Evolutionary conservation across 2,329 filamentous ascomycete species (phyloP).

Genomic region (Cytospora chrysosperma): DNA sequence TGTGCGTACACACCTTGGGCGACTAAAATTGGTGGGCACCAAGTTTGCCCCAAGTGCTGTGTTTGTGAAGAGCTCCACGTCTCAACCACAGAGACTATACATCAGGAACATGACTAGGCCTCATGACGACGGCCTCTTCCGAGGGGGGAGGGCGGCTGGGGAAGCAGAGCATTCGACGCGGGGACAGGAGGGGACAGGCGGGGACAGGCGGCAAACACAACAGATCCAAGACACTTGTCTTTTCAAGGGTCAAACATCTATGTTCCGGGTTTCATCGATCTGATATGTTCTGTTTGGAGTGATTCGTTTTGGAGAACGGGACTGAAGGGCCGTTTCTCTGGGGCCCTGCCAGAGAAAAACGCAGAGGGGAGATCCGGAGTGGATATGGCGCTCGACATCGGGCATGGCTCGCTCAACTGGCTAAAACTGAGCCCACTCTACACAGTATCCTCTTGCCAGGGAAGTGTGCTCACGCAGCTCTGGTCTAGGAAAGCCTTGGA

Average conservation of each 20-base stretch:
- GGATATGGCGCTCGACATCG: background rate
- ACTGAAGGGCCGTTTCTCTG: conserved; percentile 11
- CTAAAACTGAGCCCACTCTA: background rate
- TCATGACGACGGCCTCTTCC: background rate
- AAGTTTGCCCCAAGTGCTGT: conserved; percentile 8
- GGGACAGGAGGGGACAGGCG: conserved; percentile 7
- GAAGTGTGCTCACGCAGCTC: background rate
- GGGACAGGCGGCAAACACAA: conserved; percentile 25
- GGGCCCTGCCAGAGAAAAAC: conserved; percentile 8
- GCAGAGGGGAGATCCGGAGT: background rate
- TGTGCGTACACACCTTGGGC: background rate
- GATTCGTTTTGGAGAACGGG: conserved; percentile 12
- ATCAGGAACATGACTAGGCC: background rate
- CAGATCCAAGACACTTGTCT: conserved; percentile 23
- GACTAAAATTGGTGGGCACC: conserved; percentile 14
- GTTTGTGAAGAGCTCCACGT: conserved; percentile 4
- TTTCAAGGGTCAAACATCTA: conserved; percentile 7
- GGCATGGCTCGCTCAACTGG: conserved; percentile 5
- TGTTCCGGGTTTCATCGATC: conserved; percentile 19
- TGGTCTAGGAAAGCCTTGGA: background rate
- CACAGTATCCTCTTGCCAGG: background rate
- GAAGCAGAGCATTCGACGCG: conserved; percentile 19
- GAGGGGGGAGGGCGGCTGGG: conserved; percentile 15
- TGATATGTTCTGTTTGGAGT: conserved; percentile 23
- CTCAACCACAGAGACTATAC: conserved; percentile 7